These are phyloP conservation scores for Suhomyces sp. DNA, from an alignment of 805 yeast species.

Conservation along the genomic window DNA sequence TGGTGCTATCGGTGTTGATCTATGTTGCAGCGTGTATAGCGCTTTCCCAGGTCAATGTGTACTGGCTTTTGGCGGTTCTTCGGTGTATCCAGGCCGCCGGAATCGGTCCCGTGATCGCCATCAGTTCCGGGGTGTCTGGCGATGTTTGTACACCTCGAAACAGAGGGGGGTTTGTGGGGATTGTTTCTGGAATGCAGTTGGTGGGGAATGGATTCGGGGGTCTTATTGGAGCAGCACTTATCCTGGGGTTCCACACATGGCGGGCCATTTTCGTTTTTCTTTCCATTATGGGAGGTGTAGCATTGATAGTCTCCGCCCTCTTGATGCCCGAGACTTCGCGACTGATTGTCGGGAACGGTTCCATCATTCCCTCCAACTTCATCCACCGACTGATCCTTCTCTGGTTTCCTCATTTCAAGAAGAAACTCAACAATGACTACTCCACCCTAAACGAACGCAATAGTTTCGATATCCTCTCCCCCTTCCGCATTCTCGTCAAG, in stretches of 20 bases:
- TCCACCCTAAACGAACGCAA: conserved; percentile 9
- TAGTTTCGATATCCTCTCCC: conserved; percentile 12
- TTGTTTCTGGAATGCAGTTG: conserved; percentile 61
- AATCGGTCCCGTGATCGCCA: conserved; percentile 72
- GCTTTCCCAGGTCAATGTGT: conserved; percentile 56
- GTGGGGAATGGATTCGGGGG: conserved; percentile 81
- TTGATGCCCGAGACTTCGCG: conserved; percentile 75
- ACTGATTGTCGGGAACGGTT: conserved; percentile 72
- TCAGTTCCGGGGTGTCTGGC: conserved; percentile 70
- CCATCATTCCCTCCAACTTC: conserved; percentile 48
- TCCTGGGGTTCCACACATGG: conserved; percentile 48
- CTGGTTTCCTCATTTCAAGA: conserved; percentile 13
- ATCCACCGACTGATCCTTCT: conserved; percentile 48
- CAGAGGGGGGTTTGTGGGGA: conserved; percentile 72
- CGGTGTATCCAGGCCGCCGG: conserved; percentile 79
- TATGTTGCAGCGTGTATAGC: conserved; percentile 66
- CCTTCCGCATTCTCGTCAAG: conserved; percentile 44
- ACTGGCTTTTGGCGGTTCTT: conserved; percentile 60
- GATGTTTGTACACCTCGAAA: conserved; percentile 66
- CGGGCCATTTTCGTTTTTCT: conserved; percentile 77
- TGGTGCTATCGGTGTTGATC: conserved; percentile 51
- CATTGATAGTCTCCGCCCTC: conserved; percentile 23
- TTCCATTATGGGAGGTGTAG: conserved; percentile 58
- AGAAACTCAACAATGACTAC: conserved; percentile 10
- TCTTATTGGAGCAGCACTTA: conserved; percentile 54